These are phyloP conservation scores for Kalmusia sp. DNA, from an alignment of 2,329 filamentous ascomycete species.

Conservation along the genomic window DNA sequence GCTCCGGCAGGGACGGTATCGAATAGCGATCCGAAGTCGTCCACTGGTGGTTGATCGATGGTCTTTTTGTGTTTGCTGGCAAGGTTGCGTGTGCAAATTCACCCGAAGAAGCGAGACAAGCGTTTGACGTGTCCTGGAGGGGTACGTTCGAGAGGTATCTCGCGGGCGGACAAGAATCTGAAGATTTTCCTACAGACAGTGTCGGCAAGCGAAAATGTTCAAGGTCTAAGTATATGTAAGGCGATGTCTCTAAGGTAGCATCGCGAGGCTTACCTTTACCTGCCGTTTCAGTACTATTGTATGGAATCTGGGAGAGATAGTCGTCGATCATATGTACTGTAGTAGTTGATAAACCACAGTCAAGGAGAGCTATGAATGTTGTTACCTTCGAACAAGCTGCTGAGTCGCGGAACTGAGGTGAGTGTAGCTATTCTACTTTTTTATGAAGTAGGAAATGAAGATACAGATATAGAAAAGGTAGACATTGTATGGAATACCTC, in stretches of 20 bases:
- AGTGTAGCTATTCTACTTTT: neutral
- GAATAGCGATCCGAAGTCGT: neutral
- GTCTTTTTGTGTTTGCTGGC: neutral
- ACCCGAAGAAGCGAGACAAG: neutral
- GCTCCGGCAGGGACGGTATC: neutral
- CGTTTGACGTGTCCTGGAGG: neutral
- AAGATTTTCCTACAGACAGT: neutral
- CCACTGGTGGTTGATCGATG: neutral
- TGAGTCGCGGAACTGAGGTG: neutral
- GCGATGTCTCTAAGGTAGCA: too few species aligned
- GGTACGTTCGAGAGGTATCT: neutral
- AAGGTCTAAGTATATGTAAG: neutral
- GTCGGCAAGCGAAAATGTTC: neutral
- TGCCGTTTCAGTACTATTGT: neutral
- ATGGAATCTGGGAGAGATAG: neutral
- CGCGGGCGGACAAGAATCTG: neutral
- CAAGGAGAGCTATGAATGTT: neutral
- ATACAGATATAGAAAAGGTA: too few species aligned
- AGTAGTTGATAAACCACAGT: neutral
- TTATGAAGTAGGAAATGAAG: too few species aligned
- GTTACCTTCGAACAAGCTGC: neutral
- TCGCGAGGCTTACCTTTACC: neutral
- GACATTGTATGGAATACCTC: too few species aligned
- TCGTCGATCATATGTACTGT: neutral
- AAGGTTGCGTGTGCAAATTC: neutral